phyloP scores from a whole-genome alignment of 208 protist species.

The Chromosphaera perkinsii region DNA sequence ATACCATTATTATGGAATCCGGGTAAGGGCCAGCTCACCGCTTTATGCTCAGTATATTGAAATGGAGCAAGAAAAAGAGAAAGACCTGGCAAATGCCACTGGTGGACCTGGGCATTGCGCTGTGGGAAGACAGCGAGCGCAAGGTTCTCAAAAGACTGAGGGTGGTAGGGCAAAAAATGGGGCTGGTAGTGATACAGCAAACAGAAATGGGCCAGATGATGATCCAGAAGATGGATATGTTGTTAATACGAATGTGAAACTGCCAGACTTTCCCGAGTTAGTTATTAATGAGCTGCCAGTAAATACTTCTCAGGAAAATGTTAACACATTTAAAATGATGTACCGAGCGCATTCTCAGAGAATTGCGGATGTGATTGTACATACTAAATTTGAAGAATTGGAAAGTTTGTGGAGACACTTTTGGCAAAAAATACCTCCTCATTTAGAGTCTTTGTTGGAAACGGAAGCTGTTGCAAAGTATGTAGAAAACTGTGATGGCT shows the following conservation, averaged over 20 bases:
- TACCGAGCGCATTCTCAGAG: not conserved
- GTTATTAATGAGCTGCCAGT: not conserved
- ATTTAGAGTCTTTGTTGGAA: not conserved
- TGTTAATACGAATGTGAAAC: not conserved
- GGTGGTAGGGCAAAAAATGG: not conserved
- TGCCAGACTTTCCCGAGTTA: not conserved
- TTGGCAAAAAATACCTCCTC: not conserved
- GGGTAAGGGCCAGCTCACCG: constrained; percentile 1
- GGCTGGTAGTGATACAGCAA: not conserved
- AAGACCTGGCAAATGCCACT: not conserved
- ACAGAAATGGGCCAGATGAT: not conserved
- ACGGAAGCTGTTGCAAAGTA: no score
- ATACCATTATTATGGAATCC: constrained; percentile 50
- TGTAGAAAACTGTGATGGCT: not conserved
- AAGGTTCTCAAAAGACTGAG: not conserved
- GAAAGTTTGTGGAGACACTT: not conserved
- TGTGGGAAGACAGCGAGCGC: not conserved
- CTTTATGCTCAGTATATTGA: constrained; percentile 3
- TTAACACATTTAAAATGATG: not conserved
- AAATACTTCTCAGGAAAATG: not conserved
- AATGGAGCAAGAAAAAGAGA: not conserved
- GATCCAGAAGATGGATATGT: not conserved
- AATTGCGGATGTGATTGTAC: not conserved
- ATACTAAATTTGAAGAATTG: not conserved
- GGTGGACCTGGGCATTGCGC: not conserved